phyloP scores from a whole-genome alignment of 2,329 filamentous ascomycete genomes.

The Diaporthe batatas region DNA sequence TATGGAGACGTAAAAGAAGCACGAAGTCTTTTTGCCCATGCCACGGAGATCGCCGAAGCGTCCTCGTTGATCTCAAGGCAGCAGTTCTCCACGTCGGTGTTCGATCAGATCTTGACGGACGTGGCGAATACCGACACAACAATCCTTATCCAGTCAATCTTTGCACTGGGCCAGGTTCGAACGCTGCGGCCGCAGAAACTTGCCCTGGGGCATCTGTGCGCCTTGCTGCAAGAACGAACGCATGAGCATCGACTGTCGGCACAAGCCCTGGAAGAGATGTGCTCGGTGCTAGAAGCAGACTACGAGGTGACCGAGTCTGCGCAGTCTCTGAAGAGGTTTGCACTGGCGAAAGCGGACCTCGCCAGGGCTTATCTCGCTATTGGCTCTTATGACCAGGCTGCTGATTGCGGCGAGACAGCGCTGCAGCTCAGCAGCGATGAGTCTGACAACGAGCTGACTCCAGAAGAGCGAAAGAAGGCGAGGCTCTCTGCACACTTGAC shows the following conservation, averaged over 20 bases:
- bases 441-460: conserved; percentile 73
- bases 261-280: conserved; percentile 74
- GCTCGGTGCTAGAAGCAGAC: conserved; percentile 78
- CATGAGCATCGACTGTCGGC: conserved; percentile 76
- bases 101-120: conserved; percentile 80
- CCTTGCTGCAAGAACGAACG: conserved; percentile 85
- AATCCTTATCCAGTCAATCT: conserved; percentile 86
- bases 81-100: conserved; percentile 84
- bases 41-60: conserved; percentile 90
- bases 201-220: conserved; percentile 80
- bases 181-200: conserved; percentile 78
- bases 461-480: conserved; percentile 75
- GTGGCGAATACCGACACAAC: conserved; percentile 64
- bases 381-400: conserved; percentile 74
- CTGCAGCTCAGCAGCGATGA: conserved; percentile 83
- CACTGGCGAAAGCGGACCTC: conserved; percentile 87
- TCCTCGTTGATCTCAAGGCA: conserved; percentile 79
- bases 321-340: conserved; percentile 79
- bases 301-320: conserved; percentile 88
- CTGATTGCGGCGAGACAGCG: conserved; percentile 84
- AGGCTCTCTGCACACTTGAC: conserved; percentile 89
- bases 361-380: conserved; percentile 84
- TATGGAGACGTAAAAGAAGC: conserved; percentile 75
- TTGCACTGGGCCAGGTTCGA: conserved; percentile 86
- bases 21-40: conserved; percentile 88